phyloP scores from a whole-genome alignment of 257 asterid species.

The Solanum habrochaites region DNA sequence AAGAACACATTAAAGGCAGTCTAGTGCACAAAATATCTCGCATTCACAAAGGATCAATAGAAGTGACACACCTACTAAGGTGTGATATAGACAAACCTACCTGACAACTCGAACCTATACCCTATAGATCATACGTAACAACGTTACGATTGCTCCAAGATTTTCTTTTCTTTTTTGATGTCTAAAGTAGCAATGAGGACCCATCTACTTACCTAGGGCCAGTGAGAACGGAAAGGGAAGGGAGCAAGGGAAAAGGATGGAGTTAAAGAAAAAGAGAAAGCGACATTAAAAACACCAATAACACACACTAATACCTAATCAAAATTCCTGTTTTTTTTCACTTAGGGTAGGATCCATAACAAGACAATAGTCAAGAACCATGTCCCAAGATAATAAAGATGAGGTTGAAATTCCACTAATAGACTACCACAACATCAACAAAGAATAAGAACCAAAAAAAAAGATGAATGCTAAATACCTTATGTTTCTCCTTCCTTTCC shows the following conservation, averaged over 20 bases:
- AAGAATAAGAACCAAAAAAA: neutral
- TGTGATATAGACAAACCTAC: neutral
- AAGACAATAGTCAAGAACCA: neutral
- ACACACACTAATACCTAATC: neutral
- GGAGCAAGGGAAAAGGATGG: neutral
- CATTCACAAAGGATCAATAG: neutral
- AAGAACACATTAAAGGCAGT: neutral
- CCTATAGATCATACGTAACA: neutral
- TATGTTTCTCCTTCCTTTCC: neutral
- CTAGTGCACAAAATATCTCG: neutral
- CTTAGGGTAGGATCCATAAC: neutral
- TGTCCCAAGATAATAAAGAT: slow-evolving; percentile 8
- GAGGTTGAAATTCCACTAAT: slow-evolving; percentile 7
- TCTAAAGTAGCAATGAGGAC: neutral
- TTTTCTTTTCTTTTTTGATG: neutral
- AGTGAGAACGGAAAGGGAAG: neutral
- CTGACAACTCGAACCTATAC: neutral
- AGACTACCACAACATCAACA: slow-evolving; percentile 1
- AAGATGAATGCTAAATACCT: neutral
- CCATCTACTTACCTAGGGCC: neutral
- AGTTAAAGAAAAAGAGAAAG: neutral
- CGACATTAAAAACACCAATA: neutral
- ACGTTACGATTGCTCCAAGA: neutral
- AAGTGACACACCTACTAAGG: neutral
- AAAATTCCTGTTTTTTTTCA: neutral